Base-by-base conservation (phyloP, 345 rosid species). In the Melastoma malabathricum region DNA sequence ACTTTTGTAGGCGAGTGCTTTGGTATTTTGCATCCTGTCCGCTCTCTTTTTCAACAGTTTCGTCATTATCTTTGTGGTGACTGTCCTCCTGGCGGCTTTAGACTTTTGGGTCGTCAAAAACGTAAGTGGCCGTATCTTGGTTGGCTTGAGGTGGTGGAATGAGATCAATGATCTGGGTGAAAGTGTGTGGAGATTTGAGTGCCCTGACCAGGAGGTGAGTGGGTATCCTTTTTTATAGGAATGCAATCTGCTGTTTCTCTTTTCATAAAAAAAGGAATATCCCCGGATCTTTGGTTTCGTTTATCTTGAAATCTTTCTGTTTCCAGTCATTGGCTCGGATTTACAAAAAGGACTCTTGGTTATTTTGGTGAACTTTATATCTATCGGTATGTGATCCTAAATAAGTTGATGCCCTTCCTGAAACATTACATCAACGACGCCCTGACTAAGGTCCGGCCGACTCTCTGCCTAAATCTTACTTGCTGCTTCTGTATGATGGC, bases 131-230 rank as follows among this genome's bases (percentile, higher is more conserved):
- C 94, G 99, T 45, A 93, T 93, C 46, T 75, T 93, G 51, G 99
- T 93, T 55, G 99, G 99, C 60, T 72, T 93, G 67, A 81, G 99
- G 75, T 93, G 99, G 99, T 93, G 99, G 99, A 93, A 93, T 50
- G 99, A 93, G 79, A 88, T 88, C 54, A 68, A 93, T 72, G 95
- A 93, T 66, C 74, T 83, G 54, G 99, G 90, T 51, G 99, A 93
- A 77, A 93, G 99, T 52, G 95, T 93, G 4, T 88, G 98, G 97
- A 84, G 65, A 63, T 93, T 88, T 50, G 99, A 93, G 71, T 85
- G 84, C 64, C 99, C 88, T 65, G 99, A 88, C 63, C 97, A 88
- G 64, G 99, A 93, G 84, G 99, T 93, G 72, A 54, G 83, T 18
- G n/a, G n/a, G n/a, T n/a, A n/a, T n/a, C n/a, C n/a, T n/a, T n/a